These are phyloP conservation scores for Apiosordaria backusii DNA, from an alignment of 495 filamentous ascomycete genomes.

Conservation along the genomic window DNA sequence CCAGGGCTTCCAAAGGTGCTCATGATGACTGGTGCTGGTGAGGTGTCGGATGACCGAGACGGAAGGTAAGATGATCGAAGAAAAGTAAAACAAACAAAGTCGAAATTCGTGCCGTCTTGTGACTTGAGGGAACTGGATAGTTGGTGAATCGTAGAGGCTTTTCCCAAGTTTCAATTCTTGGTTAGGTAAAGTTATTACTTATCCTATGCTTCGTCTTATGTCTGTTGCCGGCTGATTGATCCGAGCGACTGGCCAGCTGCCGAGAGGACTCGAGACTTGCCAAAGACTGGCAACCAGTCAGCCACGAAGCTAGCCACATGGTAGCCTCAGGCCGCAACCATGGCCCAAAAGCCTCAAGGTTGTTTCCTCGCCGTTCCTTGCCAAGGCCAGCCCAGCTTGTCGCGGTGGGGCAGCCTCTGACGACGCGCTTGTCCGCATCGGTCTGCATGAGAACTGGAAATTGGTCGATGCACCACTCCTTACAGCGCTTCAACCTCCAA, in stretches of 20 bases:
- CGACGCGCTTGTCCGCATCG: neutral
- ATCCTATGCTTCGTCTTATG: too few species aligned
- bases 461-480: neutral
- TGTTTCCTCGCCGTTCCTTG: neutral
- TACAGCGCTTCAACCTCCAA: neutral
- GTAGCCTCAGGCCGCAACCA: too few species aligned
- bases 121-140: neutral
- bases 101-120: conserved; percentile 15
- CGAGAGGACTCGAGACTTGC: neutral
- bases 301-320: too few species aligned
- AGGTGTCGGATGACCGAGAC: neutral
- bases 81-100: too few species aligned
- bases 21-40: conserved; percentile 25
- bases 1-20: conserved; percentile 77
- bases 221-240: neutral
- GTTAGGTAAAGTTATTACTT: too few species aligned
- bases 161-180: too few species aligned
- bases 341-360: neutral
- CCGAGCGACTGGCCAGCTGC: neutral
- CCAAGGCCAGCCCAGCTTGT: neutral
- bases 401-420: neutral
- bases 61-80: too few species aligned
- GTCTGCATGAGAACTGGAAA: neutral
- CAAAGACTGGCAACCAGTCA: too few species aligned
- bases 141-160: too few species aligned